Percentiles rank a stretch among this genome's conserved stretches.
Conservation (phyloP, 2,329 filamentous ascomycete species). For the Neonectria neomacrospora region DNA sequence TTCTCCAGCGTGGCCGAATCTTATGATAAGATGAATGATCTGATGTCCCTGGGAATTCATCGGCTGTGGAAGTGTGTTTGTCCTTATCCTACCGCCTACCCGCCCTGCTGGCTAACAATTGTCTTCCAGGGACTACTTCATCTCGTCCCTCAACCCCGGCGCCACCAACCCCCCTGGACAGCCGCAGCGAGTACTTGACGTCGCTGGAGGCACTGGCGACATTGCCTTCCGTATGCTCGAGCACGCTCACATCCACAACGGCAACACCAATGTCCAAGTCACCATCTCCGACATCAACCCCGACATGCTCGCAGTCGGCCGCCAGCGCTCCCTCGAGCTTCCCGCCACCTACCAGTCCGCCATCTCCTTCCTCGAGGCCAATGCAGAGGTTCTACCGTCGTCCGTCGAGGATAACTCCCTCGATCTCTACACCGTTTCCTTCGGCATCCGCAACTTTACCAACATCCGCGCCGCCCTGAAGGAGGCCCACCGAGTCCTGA, state of each 20-base stretch:
- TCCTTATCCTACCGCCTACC: too few species aligned
- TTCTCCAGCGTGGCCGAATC: slow-evolving; percentile 95
- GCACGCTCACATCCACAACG: slow-evolving; percentile 83
- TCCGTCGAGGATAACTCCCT: slow-evolving; percentile 76
- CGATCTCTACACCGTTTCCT: slow-evolving; percentile 96
- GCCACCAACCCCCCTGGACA: slow-evolving; percentile 57
- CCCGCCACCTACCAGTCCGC: slow-evolving; percentile 65
- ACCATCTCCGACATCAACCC: slow-evolving; percentile 97
- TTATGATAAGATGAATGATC: slow-evolving; percentile 98
- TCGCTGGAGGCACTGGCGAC: slow-evolving; percentile 96
- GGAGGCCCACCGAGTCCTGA: slow-evolving; percentile 89
- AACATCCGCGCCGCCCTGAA: slow-evolving; percentile 84
- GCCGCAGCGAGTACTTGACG: slow-evolving; percentile 85
- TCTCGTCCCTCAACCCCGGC: slow-evolving; percentile 89
- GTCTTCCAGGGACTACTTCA: slow-evolving; percentile 80
- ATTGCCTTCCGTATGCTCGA: slow-evolving; percentile 97
- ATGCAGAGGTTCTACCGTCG: slow-evolving; percentile 79
- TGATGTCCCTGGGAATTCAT: slow-evolving; percentile 98
- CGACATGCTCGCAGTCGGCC: slow-evolving; percentile 90
- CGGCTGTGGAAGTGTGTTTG: slow-evolving; percentile 83
- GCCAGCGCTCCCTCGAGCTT: slow-evolving; percentile 75
- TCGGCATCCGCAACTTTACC: slow-evolving; percentile 97
- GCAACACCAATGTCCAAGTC: slow-evolving; percentile 81
- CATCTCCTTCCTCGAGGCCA: slow-evolving; percentile 86
- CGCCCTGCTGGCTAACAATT: slow-evolving; percentile 31